These are phyloP conservation scores for Rhynchosporium secalis DNA, from an alignment of 2,329 filamentous ascomycete species.

Conservation along the genomic window DNA sequence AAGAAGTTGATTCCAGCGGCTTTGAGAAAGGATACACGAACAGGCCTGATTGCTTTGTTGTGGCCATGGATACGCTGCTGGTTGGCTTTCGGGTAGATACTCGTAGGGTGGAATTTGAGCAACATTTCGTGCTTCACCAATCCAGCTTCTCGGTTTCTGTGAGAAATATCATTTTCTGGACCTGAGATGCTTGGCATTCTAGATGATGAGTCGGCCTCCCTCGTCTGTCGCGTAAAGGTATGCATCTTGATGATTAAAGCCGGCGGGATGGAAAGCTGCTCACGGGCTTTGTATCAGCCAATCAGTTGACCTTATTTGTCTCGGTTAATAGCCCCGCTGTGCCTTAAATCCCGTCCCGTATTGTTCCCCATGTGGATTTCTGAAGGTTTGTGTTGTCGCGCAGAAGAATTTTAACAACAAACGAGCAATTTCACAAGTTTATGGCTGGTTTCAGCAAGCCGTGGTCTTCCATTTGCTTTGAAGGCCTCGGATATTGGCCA, in stretches of 20 bases:
- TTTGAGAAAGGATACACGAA: conserved; percentile 24
- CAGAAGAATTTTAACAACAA: too few species aligned
- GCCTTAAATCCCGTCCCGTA: not conserved
- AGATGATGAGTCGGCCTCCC: not conserved
- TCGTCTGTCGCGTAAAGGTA: not conserved
- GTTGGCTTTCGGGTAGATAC: conserved; percentile 23
- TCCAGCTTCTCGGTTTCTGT: not conserved
- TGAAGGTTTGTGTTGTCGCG: too few species aligned
- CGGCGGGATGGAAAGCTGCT: not conserved
- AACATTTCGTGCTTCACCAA: conserved; percentile 4
- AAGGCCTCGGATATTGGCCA: too few species aligned
- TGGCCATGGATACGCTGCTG: conserved; percentile 22
- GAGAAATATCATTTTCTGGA: not conserved
- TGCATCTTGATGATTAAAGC: not conserved
- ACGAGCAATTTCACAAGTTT: too few species aligned
- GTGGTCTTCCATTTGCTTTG: too few species aligned
- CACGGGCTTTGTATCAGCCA: not conserved
- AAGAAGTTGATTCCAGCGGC: conserved; percentile 28
- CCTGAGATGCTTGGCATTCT: not conserved
- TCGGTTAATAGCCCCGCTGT: not conserved
- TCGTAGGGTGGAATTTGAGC: conserved; percentile 1
- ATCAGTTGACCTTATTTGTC: not conserved
- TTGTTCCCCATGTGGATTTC: too few species aligned
- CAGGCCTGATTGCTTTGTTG: conserved; percentile 12
- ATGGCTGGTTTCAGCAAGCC: too few species aligned